These are phyloP conservation scores for Gossypium turneri DNA, from an alignment of 345 rosid species.

Conservation along the genomic window DNA sequence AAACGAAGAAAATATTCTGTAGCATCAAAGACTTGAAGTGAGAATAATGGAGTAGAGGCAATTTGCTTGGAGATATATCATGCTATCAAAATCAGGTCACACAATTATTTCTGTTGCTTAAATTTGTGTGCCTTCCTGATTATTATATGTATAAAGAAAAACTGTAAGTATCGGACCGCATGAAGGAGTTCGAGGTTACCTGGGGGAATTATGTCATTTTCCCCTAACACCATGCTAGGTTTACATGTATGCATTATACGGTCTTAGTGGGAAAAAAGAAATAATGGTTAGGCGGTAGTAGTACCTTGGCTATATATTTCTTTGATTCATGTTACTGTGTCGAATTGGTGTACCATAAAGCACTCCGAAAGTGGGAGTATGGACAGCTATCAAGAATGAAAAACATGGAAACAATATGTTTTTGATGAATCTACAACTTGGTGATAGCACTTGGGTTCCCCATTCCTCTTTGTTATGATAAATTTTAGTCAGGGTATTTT, in stretches of 20 bases:
- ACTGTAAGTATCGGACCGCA: not conserved
- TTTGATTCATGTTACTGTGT: not conserved
- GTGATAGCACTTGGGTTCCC: not conserved
- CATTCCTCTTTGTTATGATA: too few species aligned
- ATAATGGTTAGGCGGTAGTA: not conserved
- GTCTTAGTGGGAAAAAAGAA: not conserved
- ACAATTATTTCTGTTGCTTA: not conserved
- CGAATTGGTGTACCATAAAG: constrained; percentile 6
- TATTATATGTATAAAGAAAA: not conserved
- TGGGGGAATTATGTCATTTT: not conserved
- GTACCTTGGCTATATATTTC: not conserved
- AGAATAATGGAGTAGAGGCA: not conserved
- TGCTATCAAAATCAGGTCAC: not conserved
- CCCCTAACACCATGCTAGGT: not conserved
- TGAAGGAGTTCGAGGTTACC: not conserved
- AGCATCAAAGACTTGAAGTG: constrained; percentile 10
- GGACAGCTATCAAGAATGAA: constrained; percentile 1
- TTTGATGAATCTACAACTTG: not conserved
- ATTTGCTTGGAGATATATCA: not conserved
- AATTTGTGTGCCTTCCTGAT: not conserved
- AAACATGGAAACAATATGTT: not conserved
- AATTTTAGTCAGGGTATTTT: too few species aligned
- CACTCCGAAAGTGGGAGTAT: constrained; percentile 11
- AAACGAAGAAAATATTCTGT: constrained; percentile 32
- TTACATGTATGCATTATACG: not conserved